These are phyloP conservation scores for Myochromella boudieri DNA, from an alignment of 768 basidiomycete genomes.

Conservation along the genomic window DNA sequence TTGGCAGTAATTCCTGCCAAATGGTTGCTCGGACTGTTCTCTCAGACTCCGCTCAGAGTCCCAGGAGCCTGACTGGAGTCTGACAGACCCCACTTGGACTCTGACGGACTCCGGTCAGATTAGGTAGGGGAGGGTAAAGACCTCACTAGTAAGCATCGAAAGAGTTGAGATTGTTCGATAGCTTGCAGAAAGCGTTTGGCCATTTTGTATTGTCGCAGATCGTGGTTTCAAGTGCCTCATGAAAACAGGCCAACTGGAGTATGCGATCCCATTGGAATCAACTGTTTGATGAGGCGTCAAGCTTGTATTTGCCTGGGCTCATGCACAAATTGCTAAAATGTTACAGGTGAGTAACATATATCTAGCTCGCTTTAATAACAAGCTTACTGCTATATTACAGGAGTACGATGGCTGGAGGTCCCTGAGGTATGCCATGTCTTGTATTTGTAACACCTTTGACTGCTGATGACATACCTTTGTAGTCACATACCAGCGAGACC, in stretches of 20 bases:
- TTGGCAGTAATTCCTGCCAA: too few species aligned
- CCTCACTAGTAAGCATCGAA: too few species aligned
- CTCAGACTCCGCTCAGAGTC: too few species aligned
- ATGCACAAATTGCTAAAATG: slow-evolving; percentile 24
- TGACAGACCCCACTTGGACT: too few species aligned
- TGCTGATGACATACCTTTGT: not conserved
- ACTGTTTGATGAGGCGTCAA: slow-evolving; percentile 29
- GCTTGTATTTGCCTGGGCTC: slow-evolving; percentile 21
- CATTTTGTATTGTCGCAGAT: slow-evolving; percentile 30
- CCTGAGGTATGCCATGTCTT: slow-evolving; percentile 3
- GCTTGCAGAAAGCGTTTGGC: slow-evolving; percentile 27
- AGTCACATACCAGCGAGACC: not conserved
- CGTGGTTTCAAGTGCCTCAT: slow-evolving; percentile 26
- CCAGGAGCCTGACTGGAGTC: too few species aligned
- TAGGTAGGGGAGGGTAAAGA: too few species aligned
- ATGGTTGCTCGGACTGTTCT: too few species aligned
- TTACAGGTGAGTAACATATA: slow-evolving; percentile 22
- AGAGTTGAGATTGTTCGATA: too few species aligned
- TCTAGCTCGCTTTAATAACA: slow-evolving; percentile 23
- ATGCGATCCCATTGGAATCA: slow-evolving; percentile 26
- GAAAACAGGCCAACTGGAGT: slow-evolving; percentile 27
- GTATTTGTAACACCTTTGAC: not conserved
- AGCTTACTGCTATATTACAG: slow-evolving; percentile 29
- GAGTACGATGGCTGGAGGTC: slow-evolving; percentile 34
- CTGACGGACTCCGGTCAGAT: too few species aligned